phyloP scores from a whole-genome alignment of 495 filamentous ascomycete species.

The Penicillium odoratum region DNA sequence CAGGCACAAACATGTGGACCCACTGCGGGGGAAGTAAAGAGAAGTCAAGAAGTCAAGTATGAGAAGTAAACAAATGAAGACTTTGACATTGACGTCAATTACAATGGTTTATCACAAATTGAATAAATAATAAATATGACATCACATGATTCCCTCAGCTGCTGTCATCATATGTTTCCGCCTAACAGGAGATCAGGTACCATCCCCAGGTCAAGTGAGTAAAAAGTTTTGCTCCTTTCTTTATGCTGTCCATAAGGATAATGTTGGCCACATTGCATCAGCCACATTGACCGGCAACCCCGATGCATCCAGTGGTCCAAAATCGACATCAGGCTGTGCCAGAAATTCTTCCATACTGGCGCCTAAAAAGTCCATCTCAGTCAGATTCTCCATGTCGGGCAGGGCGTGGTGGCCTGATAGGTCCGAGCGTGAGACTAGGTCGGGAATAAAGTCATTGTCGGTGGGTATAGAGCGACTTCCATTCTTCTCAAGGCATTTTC shows the following conservation, averaged over 20 bases:
- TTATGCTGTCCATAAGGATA: slow-evolving; percentile 25
- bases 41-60: not conserved
- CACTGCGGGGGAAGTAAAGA: slow-evolving; percentile 35
- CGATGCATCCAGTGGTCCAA: slow-evolving; percentile 20
- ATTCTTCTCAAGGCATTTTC: slow-evolving; percentile 15
- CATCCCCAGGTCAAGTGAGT: not conserved
- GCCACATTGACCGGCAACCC: slow-evolving; percentile 16
- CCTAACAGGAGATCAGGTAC: not conserved
- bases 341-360: slow-evolving; percentile 36
- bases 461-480: not conserved
- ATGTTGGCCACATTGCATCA: slow-evolving; percentile 25
- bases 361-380: slow-evolving; percentile 32
- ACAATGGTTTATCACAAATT: too few species aligned
- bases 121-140: not conserved
- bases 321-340: slow-evolving; percentile 22
- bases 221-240: not conserved
- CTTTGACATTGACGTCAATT: not conserved
- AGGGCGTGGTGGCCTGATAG: slow-evolving; percentile 4
- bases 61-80: not conserved
- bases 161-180: slow-evolving; percentile 6
- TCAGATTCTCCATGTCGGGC: slow-evolving; percentile 9
- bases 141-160: slow-evolving; percentile 3
- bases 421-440: not conserved
- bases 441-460: too few species aligned
- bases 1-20: slow-evolving; percentile 37